phyloP scores from a whole-genome alignment of 768 basidiomycete species.

The Xerocomus potaroensis region DNA sequence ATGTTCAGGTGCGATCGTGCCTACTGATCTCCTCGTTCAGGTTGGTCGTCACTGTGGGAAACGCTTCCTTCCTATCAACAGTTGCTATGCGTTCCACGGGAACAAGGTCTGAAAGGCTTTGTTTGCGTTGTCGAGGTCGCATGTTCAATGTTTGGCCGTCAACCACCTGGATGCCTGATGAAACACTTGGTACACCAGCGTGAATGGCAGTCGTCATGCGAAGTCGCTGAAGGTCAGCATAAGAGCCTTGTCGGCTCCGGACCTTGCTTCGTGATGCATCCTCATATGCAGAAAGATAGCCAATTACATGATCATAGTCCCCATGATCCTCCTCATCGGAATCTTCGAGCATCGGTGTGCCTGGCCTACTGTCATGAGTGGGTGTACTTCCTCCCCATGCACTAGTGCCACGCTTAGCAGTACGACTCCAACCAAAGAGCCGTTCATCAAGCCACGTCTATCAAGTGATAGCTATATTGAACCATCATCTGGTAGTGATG shows the following conservation, averaged over 20 bases:
- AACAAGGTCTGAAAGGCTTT: slow-evolving; percentile 63
- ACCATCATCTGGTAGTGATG: not conserved
- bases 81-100: slow-evolving; percentile 59
- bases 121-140: slow-evolving; percentile 52
- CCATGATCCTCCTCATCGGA: slow-evolving; percentile 86
- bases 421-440: slow-evolving; percentile 87
- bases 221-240: slow-evolving; percentile 76
- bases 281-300: slow-evolving; percentile 52
- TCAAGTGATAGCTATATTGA: slow-evolving; percentile 1
- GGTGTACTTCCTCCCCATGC: slow-evolving; percentile 69
- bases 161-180: slow-evolving; percentile 14
- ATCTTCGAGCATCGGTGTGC: slow-evolving; percentile 72
- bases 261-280: slow-evolving; percentile 41
- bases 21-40: slow-evolving; percentile 61
- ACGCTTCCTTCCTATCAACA: slow-evolving; percentile 53
- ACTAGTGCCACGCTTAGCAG: slow-evolving; percentile 73
- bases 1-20: slow-evolving; percentile 24
- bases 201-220: slow-evolving; percentile 34
- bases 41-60: slow-evolving; percentile 59
- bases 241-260: slow-evolving; percentile 66
- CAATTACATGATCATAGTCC: slow-evolving; percentile 87
- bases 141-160: slow-evolving; percentile 43
- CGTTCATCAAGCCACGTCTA: slow-evolving; percentile 90
- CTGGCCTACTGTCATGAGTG: slow-evolving; percentile 59
- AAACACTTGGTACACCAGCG: slow-evolving; percentile 6